Base-by-base conservation (phyloP, 257 asterid genomes). In the Salvia splendens region DNA sequence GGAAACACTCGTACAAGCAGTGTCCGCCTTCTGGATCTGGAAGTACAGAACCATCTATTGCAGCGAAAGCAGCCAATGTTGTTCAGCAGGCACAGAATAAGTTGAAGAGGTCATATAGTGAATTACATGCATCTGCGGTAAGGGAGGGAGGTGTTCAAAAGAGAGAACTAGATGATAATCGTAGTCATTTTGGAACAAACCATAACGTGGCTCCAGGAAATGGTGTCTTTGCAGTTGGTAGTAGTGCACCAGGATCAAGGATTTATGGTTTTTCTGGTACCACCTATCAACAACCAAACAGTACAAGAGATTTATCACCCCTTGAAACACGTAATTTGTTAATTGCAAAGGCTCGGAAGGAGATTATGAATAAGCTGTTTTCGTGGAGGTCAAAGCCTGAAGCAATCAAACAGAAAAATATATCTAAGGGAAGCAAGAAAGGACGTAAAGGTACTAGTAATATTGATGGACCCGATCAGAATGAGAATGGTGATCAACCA, bases 1-100 rank as follows among this genome's bases (percentile, higher is more conserved):
- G 55, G 8, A 54, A 72, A n/a, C 10, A 42, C 51, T 40, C 75
- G 4, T 48, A 66, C 47, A 77, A 52, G 65, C 84, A 71, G 65
- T 78, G 59, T 49, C 56, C 83, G 17, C 52, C 24, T 60, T 61
- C 83, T 16, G 73, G 81, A 61, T 51, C 71, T 60, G 70, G 70
- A 62, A 73, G 69, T 74, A 67, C 48, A 3, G 84, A 81, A 70
- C 86, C 89, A 55, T 79, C 89, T 14, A 67, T 78, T 72, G 76
- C 85, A 7, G 83, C 73, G 50, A 85, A 86, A 77, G 87, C 86
- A 47, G 82, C 89, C 28, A 70, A 61, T 67, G 81, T 82, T 50
- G 74, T 81, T 58, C 85, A 82, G 77, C 88, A 73, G 80, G 88
- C 85, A 49, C 84, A 79, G 28, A 81, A 84, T 68, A 84, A 66